A percentile compares a stretch with the other conserved stretches of the same genome.
These are phyloP conservation scores for Syzygium aromaticum DNA, from an alignment of 345 rosid genomes.

Conservation along the genomic window DNA sequence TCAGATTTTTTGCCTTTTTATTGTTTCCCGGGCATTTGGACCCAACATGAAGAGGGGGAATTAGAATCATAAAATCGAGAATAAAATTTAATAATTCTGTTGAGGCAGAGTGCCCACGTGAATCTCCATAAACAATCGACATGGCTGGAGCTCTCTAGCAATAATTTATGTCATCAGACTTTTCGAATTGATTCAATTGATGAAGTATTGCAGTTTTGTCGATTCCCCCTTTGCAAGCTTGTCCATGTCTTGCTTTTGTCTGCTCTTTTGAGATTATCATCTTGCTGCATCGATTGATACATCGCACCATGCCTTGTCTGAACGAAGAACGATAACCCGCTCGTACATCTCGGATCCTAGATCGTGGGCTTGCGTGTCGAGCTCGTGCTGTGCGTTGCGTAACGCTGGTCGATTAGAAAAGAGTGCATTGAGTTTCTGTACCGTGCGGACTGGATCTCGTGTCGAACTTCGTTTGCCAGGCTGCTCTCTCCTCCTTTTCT, in stretches of 20 bases:
- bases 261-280: background rate
- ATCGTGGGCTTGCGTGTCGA: background rate
- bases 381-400: background rate
- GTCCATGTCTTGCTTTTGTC: background rate
- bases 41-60: slow-evolving; percentile 10
- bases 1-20: background rate
- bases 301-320: background rate
- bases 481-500: background rate
- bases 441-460: background rate
- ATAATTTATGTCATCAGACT: background rate
- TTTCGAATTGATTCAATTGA: background rate
- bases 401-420: background rate
- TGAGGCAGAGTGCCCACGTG: background rate
- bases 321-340: background rate
- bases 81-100: background rate
- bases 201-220: background rate
- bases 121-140: background rate
- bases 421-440: background rate
- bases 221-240: background rate
- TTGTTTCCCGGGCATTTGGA: slow-evolving; percentile 11
- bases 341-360: background rate
- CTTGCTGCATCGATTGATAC: background rate
- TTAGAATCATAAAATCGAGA: background rate
- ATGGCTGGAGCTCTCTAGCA: background rate
- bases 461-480: background rate